phyloP scores from a whole-genome alignment of 2,329 filamentous ascomycete genomes.

The Beauveria scarabaeidicola region DNA sequence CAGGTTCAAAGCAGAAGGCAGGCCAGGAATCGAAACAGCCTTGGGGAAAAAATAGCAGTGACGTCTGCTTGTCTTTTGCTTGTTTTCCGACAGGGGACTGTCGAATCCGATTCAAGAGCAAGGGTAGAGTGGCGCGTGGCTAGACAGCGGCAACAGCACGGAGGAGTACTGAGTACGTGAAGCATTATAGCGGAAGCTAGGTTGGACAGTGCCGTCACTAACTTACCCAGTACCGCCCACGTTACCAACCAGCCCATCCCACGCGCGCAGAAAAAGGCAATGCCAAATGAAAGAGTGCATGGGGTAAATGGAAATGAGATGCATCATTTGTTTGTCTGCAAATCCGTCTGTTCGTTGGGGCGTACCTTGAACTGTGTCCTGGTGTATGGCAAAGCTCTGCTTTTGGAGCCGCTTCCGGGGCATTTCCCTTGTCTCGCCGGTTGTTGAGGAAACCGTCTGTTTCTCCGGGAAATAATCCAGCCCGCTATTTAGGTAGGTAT shows the following conservation, averaged over 20 bases:
- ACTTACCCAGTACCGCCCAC: neutral
- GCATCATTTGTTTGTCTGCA: neutral
- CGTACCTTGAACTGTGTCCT: constrained; percentile 19
- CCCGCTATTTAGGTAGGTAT: no score
- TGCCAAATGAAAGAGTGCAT: neutral
- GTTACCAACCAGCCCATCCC: neutral
- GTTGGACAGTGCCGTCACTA: constrained; percentile 2
- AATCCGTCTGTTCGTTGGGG: neutral
- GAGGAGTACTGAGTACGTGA: neutral
- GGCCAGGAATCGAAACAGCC: neutral
- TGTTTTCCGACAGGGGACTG: constrained; percentile 4
- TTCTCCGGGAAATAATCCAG: neutral
- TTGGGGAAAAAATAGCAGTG: neutral
- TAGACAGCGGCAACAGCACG: neutral
- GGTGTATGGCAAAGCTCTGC: constrained; percentile 28
- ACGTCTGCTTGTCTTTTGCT: neutral
- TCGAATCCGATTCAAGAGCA: neutral
- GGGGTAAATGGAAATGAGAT: neutral
- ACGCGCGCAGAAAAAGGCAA: neutral
- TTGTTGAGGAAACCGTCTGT: neutral
- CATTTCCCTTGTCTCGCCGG: constrained; percentile 16
- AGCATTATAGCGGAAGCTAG: neutral
- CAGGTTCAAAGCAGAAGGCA: neutral
- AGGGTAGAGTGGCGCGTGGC: neutral
- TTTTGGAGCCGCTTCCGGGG: constrained; percentile 24